Evolutionary conservation across 805 yeast genomes (phyloP), one percentile per base, ranked within the genome.

Genomic region (Metschnikowia reukaufii): DNA sequence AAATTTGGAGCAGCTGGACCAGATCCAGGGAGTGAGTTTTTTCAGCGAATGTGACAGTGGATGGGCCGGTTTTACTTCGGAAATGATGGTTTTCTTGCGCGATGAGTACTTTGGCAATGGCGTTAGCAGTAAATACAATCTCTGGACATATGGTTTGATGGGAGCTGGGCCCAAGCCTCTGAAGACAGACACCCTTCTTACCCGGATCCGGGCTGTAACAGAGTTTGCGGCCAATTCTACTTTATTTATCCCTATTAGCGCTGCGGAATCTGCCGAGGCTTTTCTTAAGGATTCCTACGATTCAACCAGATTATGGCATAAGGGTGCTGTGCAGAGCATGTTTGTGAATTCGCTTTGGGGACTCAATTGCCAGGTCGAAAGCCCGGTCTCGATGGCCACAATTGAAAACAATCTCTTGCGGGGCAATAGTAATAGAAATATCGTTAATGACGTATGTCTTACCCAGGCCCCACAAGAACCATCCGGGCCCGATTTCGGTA

Each of bases 1-100:
- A 1, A 66, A 77, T 34, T 59, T 94, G 12, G 99, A 92, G 60
- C 77, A 79, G 49, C 83, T 94, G 61, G 97, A 94, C 62, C 64
- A 71, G 21, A 60, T 91, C 16, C 79, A 77, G 45, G 97, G 97
- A 0, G 48, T 94, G 8, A 86, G 86, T 54, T 41, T 88, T 0
- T 58, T 83, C 2, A 77, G 86, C 0, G 96, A 90, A 43, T 54
- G 84, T 3, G 96, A 88, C 59, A 74, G 81, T 18, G 86, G 85
- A 0, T 92, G 98, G 98, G 85, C 89, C 40, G 96, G 96, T 0
- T 81, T 86, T 55, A 64, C 87, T 4, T 62, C 67, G 34, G 72
- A 73, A 38, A 54, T 82, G 51, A 48, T 90, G 19, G 57, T 66
- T n/a, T 76, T 73, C 6, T 42, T 90, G 16, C 72, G 79, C 45